phyloP scores from a whole-genome alignment of 805 yeast species.

The Sugiyamaella americana region DNA sequence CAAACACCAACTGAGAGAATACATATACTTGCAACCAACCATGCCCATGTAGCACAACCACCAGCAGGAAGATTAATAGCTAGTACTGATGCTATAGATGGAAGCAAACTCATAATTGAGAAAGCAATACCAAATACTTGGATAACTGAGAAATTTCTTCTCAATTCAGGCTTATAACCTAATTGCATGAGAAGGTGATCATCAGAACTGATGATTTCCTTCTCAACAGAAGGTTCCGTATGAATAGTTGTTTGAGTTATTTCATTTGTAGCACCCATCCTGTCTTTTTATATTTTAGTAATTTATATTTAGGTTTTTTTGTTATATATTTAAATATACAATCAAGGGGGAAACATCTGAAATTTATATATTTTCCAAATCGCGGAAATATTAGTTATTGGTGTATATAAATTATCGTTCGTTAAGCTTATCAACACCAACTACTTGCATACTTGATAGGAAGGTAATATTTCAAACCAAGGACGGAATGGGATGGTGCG shows the following conservation, averaged over 20 bases:
- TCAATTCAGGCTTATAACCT: constrained; percentile 66
- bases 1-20: constrained; percentile 49
- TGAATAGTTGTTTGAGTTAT: not conserved
- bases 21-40: constrained; percentile 54
- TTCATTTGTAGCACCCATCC: not conserved
- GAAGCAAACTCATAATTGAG: constrained; percentile 62
- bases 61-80: constrained; percentile 54
- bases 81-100: constrained; percentile 51
- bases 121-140: constrained; percentile 69
- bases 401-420: too few relatives aligned
- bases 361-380: too few relatives aligned
- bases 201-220: constrained; percentile 17
- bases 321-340: too few relatives aligned
- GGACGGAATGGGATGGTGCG: too few relatives aligned
- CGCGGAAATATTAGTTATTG: too few relatives aligned
- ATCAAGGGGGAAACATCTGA: too few relatives aligned
- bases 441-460: too few relatives aligned
- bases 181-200: constrained; percentile 39
- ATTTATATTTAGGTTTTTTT: too few relatives aligned
- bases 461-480: too few relatives aligned
- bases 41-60: constrained; percentile 64
- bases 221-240: not conserved
- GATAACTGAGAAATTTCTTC: constrained; percentile 52
- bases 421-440: too few relatives aligned
- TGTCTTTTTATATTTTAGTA: too few relatives aligned